Base-by-base conservation (phyloP, 2,329 filamentous ascomycete genomes). In the Trichoderma sp. region DNA sequence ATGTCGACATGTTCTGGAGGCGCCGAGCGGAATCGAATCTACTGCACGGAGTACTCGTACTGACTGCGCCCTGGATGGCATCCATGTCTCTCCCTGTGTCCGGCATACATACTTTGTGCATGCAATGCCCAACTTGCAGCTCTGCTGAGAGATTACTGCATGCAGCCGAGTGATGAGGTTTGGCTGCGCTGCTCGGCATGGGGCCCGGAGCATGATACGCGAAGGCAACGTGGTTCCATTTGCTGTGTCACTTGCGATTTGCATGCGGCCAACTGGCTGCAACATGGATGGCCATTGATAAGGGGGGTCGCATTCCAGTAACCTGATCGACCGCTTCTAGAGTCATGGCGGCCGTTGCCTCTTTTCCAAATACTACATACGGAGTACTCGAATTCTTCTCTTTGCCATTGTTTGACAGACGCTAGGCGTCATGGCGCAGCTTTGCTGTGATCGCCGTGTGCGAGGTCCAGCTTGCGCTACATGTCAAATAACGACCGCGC, bases 281-380 rank as follows among this genome's bases (percentile, higher is more conserved):
- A 68, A 21, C 65, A 60, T 68, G 65, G 65, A 51, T 43, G 58
- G 21, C 47, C n/a, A 43, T 60, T 68, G 53, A 68, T 47, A 47
- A 58, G 53, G 65, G 65, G 65, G 65, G 65, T 58, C 24, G 65
- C 65, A 68, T 68, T 68, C 53, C 65, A 68, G 21, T 28, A 60
- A 47, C 36, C 26, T 60, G 56, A 68, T 68, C 65, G 65, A 60
- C 53, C 65, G 15, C 56, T 58, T 68, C 56, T 39, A 58, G 64
- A 60, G 53, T 32, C 53, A 58, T 32, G 65, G 65, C 11, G 36
- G 36, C 66, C 26, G n/a, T 26, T 57, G 24, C 62, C 51, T 67
- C 47, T 67, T 24, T 53, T 53, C 9, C 21, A 51, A 51, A 51
- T 32, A 24, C n/a, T 39, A 39, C 24, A 36, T 15, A 36, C 34